Evolutionary conservation across 441 rosid species (phyloP).

Genomic region (Gossypium laxum): DNA sequence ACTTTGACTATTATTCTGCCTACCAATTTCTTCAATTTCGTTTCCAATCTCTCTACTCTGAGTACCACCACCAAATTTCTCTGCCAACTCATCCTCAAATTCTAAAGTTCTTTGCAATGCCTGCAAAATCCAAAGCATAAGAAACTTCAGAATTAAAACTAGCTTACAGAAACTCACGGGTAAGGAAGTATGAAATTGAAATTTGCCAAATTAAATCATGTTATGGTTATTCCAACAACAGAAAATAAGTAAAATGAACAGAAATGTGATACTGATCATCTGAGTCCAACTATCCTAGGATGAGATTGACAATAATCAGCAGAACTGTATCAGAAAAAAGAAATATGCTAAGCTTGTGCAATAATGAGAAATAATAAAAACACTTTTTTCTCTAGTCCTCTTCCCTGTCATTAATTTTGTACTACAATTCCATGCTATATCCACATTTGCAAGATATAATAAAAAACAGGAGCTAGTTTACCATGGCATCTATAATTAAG

Average conservation of each 20-base stretch:
- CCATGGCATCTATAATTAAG: not conserved
- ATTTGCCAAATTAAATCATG: not conserved
- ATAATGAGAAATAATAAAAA: not conserved
- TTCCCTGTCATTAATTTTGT: not conserved
- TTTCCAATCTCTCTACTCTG: slow-evolving; percentile 50
- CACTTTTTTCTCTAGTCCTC: not conserved
- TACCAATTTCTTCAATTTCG: slow-evolving; percentile 85
- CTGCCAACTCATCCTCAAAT: slow-evolving; percentile 90
- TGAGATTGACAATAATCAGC: not conserved
- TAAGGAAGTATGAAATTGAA: not conserved
- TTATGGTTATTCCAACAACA: not conserved
- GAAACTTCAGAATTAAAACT: slow-evolving; percentile 9
- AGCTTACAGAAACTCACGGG: not conserved
- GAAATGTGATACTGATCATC: not conserved
- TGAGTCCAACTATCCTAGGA: not conserved
- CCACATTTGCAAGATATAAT: slow-evolving; percentile 1
- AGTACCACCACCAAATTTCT: slow-evolving; percentile 85
- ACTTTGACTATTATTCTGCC: slow-evolving; percentile 52
- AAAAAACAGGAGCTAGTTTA: not conserved
- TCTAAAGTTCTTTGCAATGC: slow-evolving; percentile 91
- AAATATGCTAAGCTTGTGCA: not conserved
- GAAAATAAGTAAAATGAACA: not conserved
- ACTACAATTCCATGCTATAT: not conserved
- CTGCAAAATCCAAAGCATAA: slow-evolving; percentile 33
- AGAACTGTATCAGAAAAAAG: not conserved